phyloP scores from a whole-genome alignment of 768 basidiomycete species.

The Obba rivulosa region DNA sequence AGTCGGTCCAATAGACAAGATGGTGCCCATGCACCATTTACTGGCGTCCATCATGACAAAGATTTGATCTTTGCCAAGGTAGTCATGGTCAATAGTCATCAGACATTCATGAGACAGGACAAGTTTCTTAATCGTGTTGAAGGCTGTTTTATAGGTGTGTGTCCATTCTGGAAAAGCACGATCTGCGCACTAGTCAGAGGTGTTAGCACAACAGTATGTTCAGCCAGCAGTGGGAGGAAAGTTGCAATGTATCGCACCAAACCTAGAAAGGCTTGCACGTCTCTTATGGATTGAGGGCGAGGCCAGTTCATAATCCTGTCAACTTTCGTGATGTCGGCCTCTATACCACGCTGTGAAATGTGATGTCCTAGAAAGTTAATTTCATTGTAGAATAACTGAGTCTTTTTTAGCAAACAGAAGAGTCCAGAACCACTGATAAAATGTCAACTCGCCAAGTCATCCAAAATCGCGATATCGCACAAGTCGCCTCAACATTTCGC shows the following conservation, averaged over 20 bases:
- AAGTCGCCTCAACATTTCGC: too few species aligned
- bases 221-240: conserved; percentile 15
- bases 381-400: conserved; percentile 19
- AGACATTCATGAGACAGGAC: conserved; percentile 25
- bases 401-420: conserved; percentile 25
- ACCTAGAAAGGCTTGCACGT: conserved; percentile 14
- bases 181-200: conserved; percentile 20
- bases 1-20: conserved; percentile 26
- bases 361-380: conserved; percentile 29
- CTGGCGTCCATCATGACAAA: conserved; percentile 30
- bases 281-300: conserved; percentile 14
- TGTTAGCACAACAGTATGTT: conserved; percentile 14
- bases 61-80: conserved; percentile 25
- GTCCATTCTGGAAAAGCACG: conserved; percentile 25
- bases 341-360: conserved; percentile 25
- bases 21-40: conserved; percentile 24
- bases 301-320: conserved; percentile 29
- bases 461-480: too few species aligned
- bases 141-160: conserved; percentile 25
- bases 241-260: conserved; percentile 15
- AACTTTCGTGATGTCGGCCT: conserved; percentile 22
- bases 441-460: too few species aligned
- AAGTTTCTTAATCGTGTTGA: conserved; percentile 29
- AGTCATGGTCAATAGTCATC: conserved; percentile 27
- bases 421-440: too few species aligned